Conservation (phyloP, 495 filamentous ascomycete genomes). For the Chaetomium fimeti region DNA sequence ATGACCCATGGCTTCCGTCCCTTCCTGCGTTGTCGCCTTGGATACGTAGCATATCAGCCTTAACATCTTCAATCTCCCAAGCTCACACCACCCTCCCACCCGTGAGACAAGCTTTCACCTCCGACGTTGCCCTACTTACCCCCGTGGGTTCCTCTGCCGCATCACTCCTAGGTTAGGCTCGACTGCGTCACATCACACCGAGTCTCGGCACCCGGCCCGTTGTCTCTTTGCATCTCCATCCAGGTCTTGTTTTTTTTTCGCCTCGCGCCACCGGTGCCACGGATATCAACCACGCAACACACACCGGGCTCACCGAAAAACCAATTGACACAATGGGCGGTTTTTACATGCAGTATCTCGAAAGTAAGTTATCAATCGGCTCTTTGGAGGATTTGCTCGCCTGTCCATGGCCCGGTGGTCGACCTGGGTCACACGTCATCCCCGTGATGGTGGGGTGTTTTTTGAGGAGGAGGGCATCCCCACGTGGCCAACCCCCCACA, state of each 20-base stretch:
- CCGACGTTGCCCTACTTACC: constrained; percentile 36
- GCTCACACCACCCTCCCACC: constrained; percentile 41
- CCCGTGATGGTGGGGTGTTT: constrained; percentile 30
- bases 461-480: constrained; percentile 30
- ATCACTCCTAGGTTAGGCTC: constrained; percentile 52
- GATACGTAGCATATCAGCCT: constrained; percentile 53
- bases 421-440: constrained; percentile 24
- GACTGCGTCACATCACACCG: constrained; percentile 54
- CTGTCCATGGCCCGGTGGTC: constrained; percentile 2
- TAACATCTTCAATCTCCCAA: constrained; percentile 35
- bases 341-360: constrained; percentile 63
- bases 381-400: not conserved
- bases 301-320: constrained; percentile 24
- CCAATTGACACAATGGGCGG: constrained; percentile 51
- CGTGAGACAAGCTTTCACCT: constrained; percentile 46
- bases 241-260: constrained; percentile 12
- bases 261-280: constrained; percentile 12
- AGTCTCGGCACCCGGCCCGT: constrained; percentile 39
- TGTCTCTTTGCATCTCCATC: constrained; percentile 20
- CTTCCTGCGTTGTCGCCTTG: constrained; percentile 49
- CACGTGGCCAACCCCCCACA: constrained; percentile 28
- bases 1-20: constrained; percentile 40
- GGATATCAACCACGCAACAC: not conserved
- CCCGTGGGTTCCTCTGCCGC: constrained; percentile 25
- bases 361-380: constrained; percentile 54